Conservation (phyloP, 73 alveolate genomes). For the Paramecium octaurelia region DNA sequence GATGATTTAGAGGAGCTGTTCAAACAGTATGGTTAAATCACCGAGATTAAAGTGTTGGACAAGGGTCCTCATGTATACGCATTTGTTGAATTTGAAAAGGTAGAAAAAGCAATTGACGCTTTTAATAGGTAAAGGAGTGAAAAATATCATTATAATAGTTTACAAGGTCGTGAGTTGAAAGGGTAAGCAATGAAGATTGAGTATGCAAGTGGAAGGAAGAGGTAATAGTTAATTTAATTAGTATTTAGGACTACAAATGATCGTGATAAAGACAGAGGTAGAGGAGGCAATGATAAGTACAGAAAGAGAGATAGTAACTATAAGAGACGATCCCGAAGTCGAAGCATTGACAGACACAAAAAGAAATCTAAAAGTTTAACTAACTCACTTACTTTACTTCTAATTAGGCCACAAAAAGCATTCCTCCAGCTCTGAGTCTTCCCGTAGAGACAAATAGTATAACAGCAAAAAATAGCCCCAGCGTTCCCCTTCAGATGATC, state of each 20-base stretch:
- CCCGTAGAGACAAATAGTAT: not conserved
- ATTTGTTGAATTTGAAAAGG: slow-evolving; percentile 32
- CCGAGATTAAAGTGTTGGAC: slow-evolving; percentile 27
- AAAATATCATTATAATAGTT: not conserved
- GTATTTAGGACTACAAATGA: not conserved
- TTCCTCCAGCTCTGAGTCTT: slow-evolving; percentile 50
- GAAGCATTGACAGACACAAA: not conserved
- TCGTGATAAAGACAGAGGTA: slow-evolving; percentile 38
- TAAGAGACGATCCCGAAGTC: slow-evolving; percentile 40
- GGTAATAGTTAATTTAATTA: slow-evolving; percentile 15
- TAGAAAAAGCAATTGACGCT: not conserved
- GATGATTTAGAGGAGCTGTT: slow-evolving; percentile 20
- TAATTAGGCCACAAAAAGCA: slow-evolving; percentile 43
- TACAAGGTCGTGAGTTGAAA: slow-evolving; percentile 28
- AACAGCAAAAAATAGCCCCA: not conserved
- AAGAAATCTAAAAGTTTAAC: slow-evolving; percentile 52
- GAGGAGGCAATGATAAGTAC: slow-evolving; percentile 1
- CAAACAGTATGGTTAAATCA: not conserved
- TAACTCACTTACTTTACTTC: not conserved
- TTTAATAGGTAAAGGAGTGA: not conserved
- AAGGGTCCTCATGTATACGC: slow-evolving; percentile 51
- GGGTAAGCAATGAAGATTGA: slow-evolving; percentile 48
- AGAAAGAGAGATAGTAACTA: slow-evolving; percentile 34
- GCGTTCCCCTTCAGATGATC: slow-evolving; percentile 16
- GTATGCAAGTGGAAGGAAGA: slow-evolving; percentile 36